A percentile compares a stretch with the other conserved stretches of the same genome.
Conservation (phyloP, 208 protist genomes). For the Entamoeba moshkovskii region DNA sequence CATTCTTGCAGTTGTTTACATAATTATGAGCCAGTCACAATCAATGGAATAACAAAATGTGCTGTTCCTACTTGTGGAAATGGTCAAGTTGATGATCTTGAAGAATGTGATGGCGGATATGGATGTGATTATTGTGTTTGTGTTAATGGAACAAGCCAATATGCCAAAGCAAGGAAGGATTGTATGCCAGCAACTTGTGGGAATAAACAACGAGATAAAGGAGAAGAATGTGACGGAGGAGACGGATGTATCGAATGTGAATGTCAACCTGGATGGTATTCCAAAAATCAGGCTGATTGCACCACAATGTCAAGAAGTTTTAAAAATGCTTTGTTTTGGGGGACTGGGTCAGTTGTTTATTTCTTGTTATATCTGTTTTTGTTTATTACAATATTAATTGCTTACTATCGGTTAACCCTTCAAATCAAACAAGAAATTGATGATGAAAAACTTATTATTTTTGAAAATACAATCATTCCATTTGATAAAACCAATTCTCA, state of each 20-base stretch:
- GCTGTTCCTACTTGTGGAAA: neutral
- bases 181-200: neutral
- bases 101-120: neutral
- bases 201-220: neutral
- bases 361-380: neutral
- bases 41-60: neutral
- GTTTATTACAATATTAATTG: neutral
- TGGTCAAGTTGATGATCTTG: neutral
- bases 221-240: constrained; percentile 5
- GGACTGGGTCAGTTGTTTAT: neutral
- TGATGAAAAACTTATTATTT: neutral
- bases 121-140: neutral
- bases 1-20: neutral
- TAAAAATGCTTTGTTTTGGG: neutral
- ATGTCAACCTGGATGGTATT: neutral
- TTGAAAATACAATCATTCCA: neutral
- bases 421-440: neutral
- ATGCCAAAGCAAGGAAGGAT: neutral
- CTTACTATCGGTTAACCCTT: neutral
- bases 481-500: neutral
- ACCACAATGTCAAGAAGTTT: neutral
- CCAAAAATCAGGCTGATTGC: neutral
- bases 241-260: neutral
- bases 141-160: neutral
- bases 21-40: neutral